Base-by-base conservation (phyloP, 1,284 basidiomycete genomes). In the Pascua guehoae region DNA sequence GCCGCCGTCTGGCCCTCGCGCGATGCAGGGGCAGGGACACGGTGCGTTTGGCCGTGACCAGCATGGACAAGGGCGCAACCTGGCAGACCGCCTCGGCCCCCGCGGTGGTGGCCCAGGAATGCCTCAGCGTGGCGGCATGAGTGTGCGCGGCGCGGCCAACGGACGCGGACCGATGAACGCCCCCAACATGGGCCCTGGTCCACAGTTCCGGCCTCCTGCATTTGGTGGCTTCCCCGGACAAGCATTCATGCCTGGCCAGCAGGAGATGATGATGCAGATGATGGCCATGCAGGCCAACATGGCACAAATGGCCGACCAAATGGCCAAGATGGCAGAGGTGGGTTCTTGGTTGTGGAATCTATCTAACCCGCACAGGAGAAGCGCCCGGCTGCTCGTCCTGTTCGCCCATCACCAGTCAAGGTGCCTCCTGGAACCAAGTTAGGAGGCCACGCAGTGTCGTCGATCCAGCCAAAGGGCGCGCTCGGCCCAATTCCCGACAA, bases 241-340 rank as follows among this genome's bases (percentile, higher is more conserved):
- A 48, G 54, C 38, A 42, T 68, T 68, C 60, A 63, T 64, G 38
- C 72, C 67, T 5, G 69, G 67, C 8, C 72, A 74, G 54, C 69
- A 75, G 60, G 71, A 74, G 60, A 75, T 75, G 73, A 74, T 79
- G 70, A 75, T 76, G 59, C 74, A 76, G 60, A 77, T 79, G 71
- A 76, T 78, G 74, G 74, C 73, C 64, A 75, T 78, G 71, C 76
- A 78, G 66, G 75, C 73, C 54, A 74, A 71, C 58, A 77, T 79
- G 77, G 70, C 69, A 51, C 76, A 77, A 57, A 79, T 79, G 77
- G 72, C 74, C 14, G 63, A 73, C 51, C 76, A 77, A 70, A 76
- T 78, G 69, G 58, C 66, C 24, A 64, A 73, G 54, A 79, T 79
- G 76, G 64, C 66, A 41, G 65, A 71, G 61, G 71, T 73, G 60